Evolutionary conservation across 208 protist species (phyloP).

Genomic region (Leishmania mexicana): DNA sequence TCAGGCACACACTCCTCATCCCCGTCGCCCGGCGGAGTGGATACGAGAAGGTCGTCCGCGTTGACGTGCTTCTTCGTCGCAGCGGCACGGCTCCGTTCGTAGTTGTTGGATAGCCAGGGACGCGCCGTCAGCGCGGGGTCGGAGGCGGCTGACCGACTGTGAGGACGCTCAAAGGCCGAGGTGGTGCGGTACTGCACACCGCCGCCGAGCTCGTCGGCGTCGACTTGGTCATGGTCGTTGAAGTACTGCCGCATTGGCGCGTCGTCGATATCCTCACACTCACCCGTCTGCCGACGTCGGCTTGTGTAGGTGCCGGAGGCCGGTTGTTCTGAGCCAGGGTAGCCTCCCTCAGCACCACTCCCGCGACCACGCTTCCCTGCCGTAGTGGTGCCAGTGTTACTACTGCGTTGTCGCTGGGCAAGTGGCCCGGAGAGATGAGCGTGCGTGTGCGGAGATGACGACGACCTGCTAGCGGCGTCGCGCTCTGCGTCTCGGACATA

Average conservation of each 20-base stretch:
- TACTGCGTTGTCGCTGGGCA: slow-evolving; percentile 2
- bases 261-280: slow-evolving; percentile 23
- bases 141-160: not conserved
- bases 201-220: not conserved
- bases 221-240: slow-evolving; percentile 10
- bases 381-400: not conserved
- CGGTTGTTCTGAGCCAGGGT: not conserved
- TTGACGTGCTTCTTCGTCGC: not conserved
- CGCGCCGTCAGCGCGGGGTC: not conserved
- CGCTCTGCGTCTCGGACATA: slow-evolving; percentile 38
- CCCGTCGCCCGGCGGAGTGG: slow-evolving; percentile 14
- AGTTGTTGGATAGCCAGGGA: not conserved
- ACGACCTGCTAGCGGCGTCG: not conserved
- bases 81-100: not conserved
- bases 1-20: not conserved
- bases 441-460: not conserved
- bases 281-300: not conserved
- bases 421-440: slow-evolving; percentile 1
- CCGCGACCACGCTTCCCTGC: too few species aligned
- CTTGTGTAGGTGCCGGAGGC: slow-evolving; percentile 13
- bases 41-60: slow-evolving; percentile 22
- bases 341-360: not conserved
- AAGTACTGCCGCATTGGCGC: slow-evolving; percentile 25
- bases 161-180: not conserved
- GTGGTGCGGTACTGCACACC: not conserved